Conservation (phyloP, 371 early-diverging fungal species). For the Actinomucor elegans region DNA sequence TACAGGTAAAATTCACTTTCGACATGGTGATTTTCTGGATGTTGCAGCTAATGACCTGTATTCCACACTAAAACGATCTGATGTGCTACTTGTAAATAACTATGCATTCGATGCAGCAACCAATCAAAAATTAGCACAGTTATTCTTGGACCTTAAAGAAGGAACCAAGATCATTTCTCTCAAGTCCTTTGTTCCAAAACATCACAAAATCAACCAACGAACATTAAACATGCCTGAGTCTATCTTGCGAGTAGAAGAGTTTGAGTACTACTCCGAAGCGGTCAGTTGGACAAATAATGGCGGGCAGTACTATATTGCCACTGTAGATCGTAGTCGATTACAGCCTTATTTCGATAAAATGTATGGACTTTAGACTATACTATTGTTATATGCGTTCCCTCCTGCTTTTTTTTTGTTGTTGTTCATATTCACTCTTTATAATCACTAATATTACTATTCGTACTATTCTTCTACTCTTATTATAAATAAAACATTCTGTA, state of each 20-base stretch:
- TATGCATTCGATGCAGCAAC: conserved; percentile 86
- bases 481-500: too few species aligned
- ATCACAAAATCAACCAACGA: conserved; percentile 75
- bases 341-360: conserved; percentile 58
- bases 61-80: conserved; percentile 74
- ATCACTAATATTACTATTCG: too few species aligned
- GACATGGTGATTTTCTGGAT: conserved; percentile 78
- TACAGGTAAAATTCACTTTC: conserved; percentile 64
- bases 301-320: conserved; percentile 85
- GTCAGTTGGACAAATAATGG: conserved; percentile 93
- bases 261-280: conserved; percentile 78
- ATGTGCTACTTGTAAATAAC: conserved; percentile 93
- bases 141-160: conserved; percentile 90
- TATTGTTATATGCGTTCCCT: not conserved
- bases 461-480: too few species aligned
- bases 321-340: conserved; percentile 73
- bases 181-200: conserved; percentile 79
- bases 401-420: too few species aligned
- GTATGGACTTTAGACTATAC: conserved; percentile 20
- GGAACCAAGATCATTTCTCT: conserved; percentile 84
- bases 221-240: conserved; percentile 82
- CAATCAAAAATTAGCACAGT: conserved; percentile 79
- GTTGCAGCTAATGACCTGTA: conserved; percentile 54
- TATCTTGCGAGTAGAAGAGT: conserved; percentile 75
- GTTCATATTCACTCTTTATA: too few species aligned